Evolutionary conservation across 495 filamentous ascomycete species (phyloP), one percentile per base, ranked within the genome.

Genomic region (Tuber melanosporum): DNA sequence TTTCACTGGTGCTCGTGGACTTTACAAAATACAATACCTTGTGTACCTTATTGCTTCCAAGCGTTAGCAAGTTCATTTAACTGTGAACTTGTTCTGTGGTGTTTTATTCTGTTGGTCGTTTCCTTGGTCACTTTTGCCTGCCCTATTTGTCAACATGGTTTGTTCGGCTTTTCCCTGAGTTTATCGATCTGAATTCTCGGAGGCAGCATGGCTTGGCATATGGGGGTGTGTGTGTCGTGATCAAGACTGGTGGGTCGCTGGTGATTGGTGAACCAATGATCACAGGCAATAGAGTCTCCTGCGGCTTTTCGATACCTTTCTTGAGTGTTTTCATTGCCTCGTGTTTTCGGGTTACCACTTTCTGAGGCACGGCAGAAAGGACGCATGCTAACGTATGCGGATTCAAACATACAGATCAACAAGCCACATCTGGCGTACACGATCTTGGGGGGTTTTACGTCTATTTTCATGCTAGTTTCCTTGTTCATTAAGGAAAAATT

Each of bases 351-450:
- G 70, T 7, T 52, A 10, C 42, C 43, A 32, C 41, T 43, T 72
- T 73, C 10, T 44, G 69, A 71, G 14, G 15, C 19, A 8, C 57
- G 12, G 57, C 17, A 36, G 32, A 32, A 66, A 32, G 57, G 57
- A 66, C 14, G 26, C 57, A 44, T 62, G 71, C 75, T 71, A 77
- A 75, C 49, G 70, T 73, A 9, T 41, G 22, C 26, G 57, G 26
- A 36, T 66, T 66, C 57, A 14, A 42, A 74, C 7, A 26, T 75
- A 69, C 75, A 83, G 82, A 90, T 98, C 87, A 97, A 97, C 84
- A 92, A 91, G 87, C 93, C 96, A 77, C 96, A 99, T 88, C 84
- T 97, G 92, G 96, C 96, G 69, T 99, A 99, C 85, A 93, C 97
- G 86, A 98, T 99, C 85, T 87, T 99, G 57, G 96, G 96, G 79